Evolutionary conservation across 2,329 filamentous ascomycete species (phyloP), one percentile per base, ranked within the genome.

Genomic region (Penicillium sp.): DNA sequence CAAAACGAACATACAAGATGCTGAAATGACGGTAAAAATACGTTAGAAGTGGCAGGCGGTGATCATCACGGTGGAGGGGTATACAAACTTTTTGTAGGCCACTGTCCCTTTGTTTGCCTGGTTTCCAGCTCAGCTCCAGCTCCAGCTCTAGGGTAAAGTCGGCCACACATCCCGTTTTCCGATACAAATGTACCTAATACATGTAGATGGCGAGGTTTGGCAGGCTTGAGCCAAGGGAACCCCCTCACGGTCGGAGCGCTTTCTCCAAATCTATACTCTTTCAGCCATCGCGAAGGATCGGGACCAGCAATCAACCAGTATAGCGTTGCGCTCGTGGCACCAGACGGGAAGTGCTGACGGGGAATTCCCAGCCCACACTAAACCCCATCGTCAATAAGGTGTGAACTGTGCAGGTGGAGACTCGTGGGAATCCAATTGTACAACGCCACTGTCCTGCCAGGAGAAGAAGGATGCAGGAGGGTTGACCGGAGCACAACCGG

Each of bases 371-470:
- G 15, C 10, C 33, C 24, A 23, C 32, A 15, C 29, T 24, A 44
- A 37, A 21, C 33, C 7, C 32, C 32, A 42, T 12, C 33, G 32
- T n/a, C 34, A 53, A 56, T 58, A 58, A 56, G 55, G 50, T 56
- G 55, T 54, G 53, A 56, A 54, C 55, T 54, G 52, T 55, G 52
- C 48, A 46, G 43, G 52, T 44, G 47, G 47, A 46, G 44, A 17
- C 27, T 26, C 36, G 15, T 15, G 40, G 30, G 27, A 43, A 23
- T 27, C 34, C n/a, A n/a, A n/a, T n/a, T n/a, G n/a, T 33, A 29
- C 27, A 24, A 20, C 18, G 41, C 4, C 23, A 40, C 32, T n/a
- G 13, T 20, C 8, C 30, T 49, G 49, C 52, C 48, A 40, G 23
- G 29, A 10, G 40, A 10, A 37, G 27, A 34, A 24, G 7, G 23